Evolutionary conservation across 352 stramenopile species (phyloP).

Genomic region (Phytophthora fragariae): DNA sequence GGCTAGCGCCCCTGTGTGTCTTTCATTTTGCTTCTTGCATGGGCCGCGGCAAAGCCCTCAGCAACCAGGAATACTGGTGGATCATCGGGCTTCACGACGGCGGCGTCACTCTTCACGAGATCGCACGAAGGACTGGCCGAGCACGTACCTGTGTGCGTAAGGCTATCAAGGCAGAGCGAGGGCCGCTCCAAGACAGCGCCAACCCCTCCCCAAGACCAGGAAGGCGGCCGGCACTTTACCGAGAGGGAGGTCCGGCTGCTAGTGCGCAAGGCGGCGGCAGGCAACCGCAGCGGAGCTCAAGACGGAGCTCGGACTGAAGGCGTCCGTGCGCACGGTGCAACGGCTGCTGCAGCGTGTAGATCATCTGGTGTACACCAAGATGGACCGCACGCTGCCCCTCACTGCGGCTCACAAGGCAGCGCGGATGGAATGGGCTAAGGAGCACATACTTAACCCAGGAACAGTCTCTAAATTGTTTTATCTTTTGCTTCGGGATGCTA

Average conservation of each 20-base stretch:
- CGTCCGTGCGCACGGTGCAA: neutral
- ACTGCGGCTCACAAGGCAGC: neutral
- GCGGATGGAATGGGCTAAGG: no score
- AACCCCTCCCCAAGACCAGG: neutral
- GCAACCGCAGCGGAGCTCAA: neutral
- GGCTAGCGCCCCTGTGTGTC: no score
- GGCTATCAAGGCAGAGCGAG: neutral
- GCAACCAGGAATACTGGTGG: neutral
- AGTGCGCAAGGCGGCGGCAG: neutral
- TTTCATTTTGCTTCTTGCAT: neutral
- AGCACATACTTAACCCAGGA: no score
- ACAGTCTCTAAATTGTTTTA: no score
- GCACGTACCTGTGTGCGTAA: neutral
- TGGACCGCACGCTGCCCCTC: constrained; percentile 6
- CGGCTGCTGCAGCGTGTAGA: neutral
- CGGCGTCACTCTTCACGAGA: neutral
- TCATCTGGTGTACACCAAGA: constrained; percentile 16
- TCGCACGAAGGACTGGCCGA: neutral
- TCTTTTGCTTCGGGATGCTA: no score
- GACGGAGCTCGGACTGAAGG: neutral
- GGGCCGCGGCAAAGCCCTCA: neutral
- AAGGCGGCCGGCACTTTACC: neutral
- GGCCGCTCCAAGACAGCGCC: neutral
- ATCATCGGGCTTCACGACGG: neutral
- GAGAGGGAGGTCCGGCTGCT: neutral